Base-by-base conservation (phyloP, 768 basidiomycete genomes). In the Psilocybe sp. region DNA sequence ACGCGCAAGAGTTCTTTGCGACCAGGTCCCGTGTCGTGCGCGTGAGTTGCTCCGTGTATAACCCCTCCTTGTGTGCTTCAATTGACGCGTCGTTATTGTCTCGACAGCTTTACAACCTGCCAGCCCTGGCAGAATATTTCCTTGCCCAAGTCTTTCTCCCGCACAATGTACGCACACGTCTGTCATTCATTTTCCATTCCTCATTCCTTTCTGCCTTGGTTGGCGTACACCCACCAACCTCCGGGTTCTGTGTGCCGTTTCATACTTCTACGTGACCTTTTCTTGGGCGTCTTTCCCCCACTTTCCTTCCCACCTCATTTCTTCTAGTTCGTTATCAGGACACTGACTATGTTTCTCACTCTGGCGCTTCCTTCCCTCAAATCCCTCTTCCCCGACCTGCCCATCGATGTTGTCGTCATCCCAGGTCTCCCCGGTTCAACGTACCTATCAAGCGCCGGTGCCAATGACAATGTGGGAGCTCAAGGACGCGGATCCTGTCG, bases 21-120 rank as follows among this genome's bases (percentile, higher is more conserved):
- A 76, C 79, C 40, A 72, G 73, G 37, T 82, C 81, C 31, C 76
- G 81, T 50, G 78, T 75, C n/a, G 69, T 82, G 20, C 73, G 71
- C 47, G 82, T 81, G 53, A 58, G 79, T 71, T 12, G 38, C 18
- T 23, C 28, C 37, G 18, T 34, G 13, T 16, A 13, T 14, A 16
- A 14, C 33, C n/a, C n/a, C n/a, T n/a, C n/a, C n/a, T n/a, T n/a
- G n/a, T n/a, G n/a, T n/a, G n/a, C n/a, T 33, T 34, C 13, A 32
- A 19, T 15, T 4, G 34, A n/a, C 23, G 23, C 23, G 23, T 32
- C 40, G 13, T 35, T 32, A 38, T 35, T 50, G 47, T 14, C 28
- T 28, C n/a, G 33, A 9, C 43, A 76, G 76, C 58, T 76, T 42
- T 71, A 61, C 56, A 70, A 74, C 52, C 59, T 77, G 37, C 72